These are phyloP conservation scores for Parathielavia appendiculata DNA, from an alignment of 495 filamentous ascomycete species.

Conservation along the genomic window DNA sequence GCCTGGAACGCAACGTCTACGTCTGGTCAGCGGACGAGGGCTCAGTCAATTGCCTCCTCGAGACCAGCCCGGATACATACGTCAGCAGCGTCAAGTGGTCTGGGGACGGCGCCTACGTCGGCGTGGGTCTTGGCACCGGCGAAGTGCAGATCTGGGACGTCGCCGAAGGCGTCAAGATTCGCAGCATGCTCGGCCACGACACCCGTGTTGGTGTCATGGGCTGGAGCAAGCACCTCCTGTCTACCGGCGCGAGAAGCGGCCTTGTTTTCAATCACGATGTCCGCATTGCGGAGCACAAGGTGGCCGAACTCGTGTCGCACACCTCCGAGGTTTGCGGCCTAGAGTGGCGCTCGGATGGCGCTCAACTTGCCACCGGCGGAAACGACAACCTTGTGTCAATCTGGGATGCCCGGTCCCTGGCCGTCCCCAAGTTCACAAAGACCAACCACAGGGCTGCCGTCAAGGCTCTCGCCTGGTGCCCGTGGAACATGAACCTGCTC, in stretches of 20 bases:
- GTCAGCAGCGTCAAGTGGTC: conserved; percentile 99
- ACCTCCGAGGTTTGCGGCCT: conserved; percentile 96
- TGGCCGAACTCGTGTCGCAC: conserved; percentile 92
- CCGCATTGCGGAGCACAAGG: conserved; percentile 94
- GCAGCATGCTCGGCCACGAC: conserved; percentile 97
- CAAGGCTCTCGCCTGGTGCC: conserved; percentile 98
- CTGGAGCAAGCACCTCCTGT: conserved; percentile 96
- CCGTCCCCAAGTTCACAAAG: conserved; percentile 96
- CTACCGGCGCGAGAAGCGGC: conserved; percentile 87
- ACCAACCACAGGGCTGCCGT: conserved; percentile 98
- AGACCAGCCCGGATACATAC: conserved; percentile 85
- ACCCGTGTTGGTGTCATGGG: conserved; percentile 96
- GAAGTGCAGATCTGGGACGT: conserved; percentile 99
- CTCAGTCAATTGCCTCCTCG: conserved; percentile 76
- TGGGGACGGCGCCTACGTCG: conserved; percentile 91
- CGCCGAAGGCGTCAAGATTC: conserved; percentile 87
- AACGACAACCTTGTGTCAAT: conserved; percentile 99
- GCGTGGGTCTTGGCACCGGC: conserved; percentile 88
- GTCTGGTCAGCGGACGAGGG: conserved; percentile 98
- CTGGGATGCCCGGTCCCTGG: conserved; percentile 92
- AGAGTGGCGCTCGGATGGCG: conserved; percentile 93
- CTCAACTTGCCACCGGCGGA: conserved; percentile 92
- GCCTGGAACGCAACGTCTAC: conserved; percentile 92
- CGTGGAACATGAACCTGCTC: conserved; percentile 95
- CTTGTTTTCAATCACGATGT: conserved; percentile 99